Conservation (phyloP, 164 flowering plant genomes). For the Sextonia rubra region DNA sequence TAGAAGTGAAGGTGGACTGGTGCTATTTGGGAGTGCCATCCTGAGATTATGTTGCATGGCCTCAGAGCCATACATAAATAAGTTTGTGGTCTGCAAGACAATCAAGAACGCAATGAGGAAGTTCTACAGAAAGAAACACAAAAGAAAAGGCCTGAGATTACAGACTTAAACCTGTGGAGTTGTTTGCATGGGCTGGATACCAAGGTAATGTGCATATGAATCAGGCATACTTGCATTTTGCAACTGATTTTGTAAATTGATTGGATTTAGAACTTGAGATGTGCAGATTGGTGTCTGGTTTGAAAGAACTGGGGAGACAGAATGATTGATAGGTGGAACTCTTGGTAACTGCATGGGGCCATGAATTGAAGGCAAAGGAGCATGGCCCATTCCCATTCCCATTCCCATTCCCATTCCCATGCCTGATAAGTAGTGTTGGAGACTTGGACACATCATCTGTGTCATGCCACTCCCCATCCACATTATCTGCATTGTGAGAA, state of each 20-base stretch:
- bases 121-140: neutral
- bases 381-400: slow-evolving; percentile 41
- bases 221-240: slow-evolving; percentile 33
- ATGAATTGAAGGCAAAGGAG: slow-evolving; percentile 23
- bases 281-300: slow-evolving; percentile 33
- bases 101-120: slow-evolving; percentile 3
- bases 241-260: slow-evolving; percentile 41
- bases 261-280: slow-evolving; percentile 23
- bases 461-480: slow-evolving; percentile 82
- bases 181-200: slow-evolving; percentile 39
- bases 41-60: slow-evolving; percentile 29
- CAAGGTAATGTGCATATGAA: slow-evolving; percentile 40
- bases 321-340: slow-evolving; percentile 41
- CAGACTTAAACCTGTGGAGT: slow-evolving; percentile 32
- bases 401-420: slow-evolving; percentile 34
- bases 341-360: slow-evolving; percentile 39
- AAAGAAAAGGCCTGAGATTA: neutral
- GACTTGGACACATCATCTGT: slow-evolving; percentile 70
- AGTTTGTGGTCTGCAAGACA: slow-evolving; percentile 42
- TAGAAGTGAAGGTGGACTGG: slow-evolving; percentile 9
- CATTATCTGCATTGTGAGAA: slow-evolving; percentile 51
- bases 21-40: slow-evolving; percentile 18
- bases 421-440: slow-evolving; percentile 60
- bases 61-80: slow-evolving; percentile 36
- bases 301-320: slow-evolving; percentile 18